Percentiles rank a stretch among this genome's conserved stretches.
phyloP scores from a whole-genome alignment of 345 rosid genomes.

The Bruguiera sexangula region DNA sequence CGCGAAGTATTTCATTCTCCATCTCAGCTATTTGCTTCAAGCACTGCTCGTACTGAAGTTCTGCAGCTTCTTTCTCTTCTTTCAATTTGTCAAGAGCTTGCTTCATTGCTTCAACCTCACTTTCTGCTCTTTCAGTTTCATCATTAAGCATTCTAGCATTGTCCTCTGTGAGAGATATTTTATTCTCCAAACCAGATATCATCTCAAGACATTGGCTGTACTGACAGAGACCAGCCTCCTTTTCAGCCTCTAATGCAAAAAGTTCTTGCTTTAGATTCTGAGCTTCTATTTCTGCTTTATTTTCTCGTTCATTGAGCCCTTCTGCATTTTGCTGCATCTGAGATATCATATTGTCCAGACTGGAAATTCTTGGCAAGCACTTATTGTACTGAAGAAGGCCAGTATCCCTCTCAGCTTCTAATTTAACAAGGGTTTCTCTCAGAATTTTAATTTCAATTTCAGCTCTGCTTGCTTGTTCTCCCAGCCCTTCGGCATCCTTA shows the following conservation, averaged over 20 bases:
- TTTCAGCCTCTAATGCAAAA: conserved; percentile 20
- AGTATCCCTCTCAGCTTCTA: conserved; percentile 30
- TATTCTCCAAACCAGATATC: conserved; percentile 21
- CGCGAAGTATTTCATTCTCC: conserved; percentile 21
- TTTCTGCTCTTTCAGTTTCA: conserved; percentile 22
- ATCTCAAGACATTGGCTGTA: conserved; percentile 27
- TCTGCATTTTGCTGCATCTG: conserved; percentile 32
- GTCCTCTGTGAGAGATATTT: conserved; percentile 58
- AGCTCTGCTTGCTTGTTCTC: conserved; percentile 33
- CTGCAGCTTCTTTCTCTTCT: conserved; percentile 23
- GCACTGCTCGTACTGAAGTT: conserved; percentile 24
- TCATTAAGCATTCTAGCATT: conserved; percentile 36
- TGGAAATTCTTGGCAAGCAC: conserved; percentile 19
- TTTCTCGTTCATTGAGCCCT: conserved; percentile 47
- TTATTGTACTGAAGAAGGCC: conserved; percentile 27
- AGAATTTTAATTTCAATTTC: conserved; percentile 29
- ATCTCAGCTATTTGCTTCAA: conserved; percentile 17
- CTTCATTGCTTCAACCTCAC: conserved; percentile 20
- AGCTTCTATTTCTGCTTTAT: conserved; percentile 24
- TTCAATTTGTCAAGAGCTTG: conserved; percentile 20
- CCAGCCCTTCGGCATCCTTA: conserved; percentile 25
- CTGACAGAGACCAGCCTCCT: conserved; percentile 27
- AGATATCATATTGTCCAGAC: conserved; percentile 22
- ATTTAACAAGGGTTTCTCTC: conserved; percentile 24
- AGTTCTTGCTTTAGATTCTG: conserved; percentile 25